Evolutionary conservation across 2,329 filamentous ascomycete genomes (phyloP), one percentile per base, ranked within the genome.

Genomic region (Coniochaeta prunicola): DNA sequence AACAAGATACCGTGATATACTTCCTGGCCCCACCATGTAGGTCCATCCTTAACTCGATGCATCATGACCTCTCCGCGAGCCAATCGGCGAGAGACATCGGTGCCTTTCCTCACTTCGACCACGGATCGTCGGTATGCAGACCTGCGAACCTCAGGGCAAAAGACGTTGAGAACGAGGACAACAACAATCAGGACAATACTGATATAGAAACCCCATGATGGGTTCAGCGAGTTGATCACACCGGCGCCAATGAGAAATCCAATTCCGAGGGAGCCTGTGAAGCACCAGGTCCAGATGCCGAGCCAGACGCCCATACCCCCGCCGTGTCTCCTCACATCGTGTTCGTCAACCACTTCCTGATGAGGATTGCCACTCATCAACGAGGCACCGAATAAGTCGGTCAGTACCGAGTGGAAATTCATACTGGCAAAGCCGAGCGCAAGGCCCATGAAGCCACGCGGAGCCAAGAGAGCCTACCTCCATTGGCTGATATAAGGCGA

Each of bases 231-330:
- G 62, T 87, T 82, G 64, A 92, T 90, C 64, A 92, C 82, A 38
- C 80, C 74, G 12, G 88, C 88, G 3, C 90, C 90, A 40, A 90
- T 76, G 59, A 89, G 74, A 67, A 92, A 92, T 0, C 90, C 89
- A 38, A 91, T 68, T 0, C 85, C 83, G 24, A 92, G 77, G 24
- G 88, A 90, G 6, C 86, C 87, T 65, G 90, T 84, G 71, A 84
- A 89, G 68, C 87, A 90, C 84, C 87, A 92, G 0, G 87, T 86
- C 88, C 89, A 92, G 58, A 89, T 78, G 1, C 88, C 87, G 10
- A 91, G 77, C 90, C 89, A 92, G n/a, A 89, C 75, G 0, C 90
- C 90, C 76, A 92, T 86, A 0, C 90, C 89, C 13, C 89, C 88
- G 8, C 90, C 90, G 66, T 91, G 87, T 42, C 89, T 79, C 58